Conservation (phyloP, 306 rosid species). For the Erythrophleum fordii region DNA sequence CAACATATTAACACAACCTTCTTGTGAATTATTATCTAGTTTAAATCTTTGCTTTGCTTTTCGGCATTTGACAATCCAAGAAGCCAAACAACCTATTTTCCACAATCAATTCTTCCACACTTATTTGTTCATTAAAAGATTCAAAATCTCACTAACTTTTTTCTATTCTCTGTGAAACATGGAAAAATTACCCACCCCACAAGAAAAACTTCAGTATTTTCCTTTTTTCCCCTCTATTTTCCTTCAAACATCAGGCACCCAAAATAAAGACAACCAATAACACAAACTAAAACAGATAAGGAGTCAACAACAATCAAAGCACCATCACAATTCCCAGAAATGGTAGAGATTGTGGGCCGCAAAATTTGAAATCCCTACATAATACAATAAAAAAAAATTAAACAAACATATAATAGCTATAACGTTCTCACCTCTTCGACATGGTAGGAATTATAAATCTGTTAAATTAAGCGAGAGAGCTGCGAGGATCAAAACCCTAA, state of each 20-base stretch:
- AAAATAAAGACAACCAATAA: slow-evolving; percentile 21
- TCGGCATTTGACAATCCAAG: neutral
- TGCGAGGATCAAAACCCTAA: slow-evolving; percentile 53
- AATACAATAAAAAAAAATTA: neutral
- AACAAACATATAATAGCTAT: neutral
- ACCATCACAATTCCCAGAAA: slow-evolving; percentile 11
- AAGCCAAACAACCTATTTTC: neutral
- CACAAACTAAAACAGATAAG: neutral
- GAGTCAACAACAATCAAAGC: slow-evolving; percentile 20
- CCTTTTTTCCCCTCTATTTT: neutral
- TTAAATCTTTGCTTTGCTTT: neutral
- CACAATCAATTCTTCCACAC: neutral
- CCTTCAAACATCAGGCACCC: neutral
- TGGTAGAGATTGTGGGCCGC: neutral
- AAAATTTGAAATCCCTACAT: neutral
- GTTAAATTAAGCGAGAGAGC: slow-evolving; percentile 24
- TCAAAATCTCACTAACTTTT: slow-evolving; percentile 3
- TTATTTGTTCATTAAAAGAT: neutral
- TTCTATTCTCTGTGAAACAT: slow-evolving; percentile 10
- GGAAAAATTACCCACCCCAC: neutral
- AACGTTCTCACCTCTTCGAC: slow-evolving; percentile 53
- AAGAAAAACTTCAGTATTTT: neutral
- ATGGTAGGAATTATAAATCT: slow-evolving; percentile 33
- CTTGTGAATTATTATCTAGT: neutral
- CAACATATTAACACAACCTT: neutral